Percentiles rank a stretch among this genome's conserved stretches.
Conservation (phyloP, 257 asterid species). For the Leptodermis oblonga region DNA sequence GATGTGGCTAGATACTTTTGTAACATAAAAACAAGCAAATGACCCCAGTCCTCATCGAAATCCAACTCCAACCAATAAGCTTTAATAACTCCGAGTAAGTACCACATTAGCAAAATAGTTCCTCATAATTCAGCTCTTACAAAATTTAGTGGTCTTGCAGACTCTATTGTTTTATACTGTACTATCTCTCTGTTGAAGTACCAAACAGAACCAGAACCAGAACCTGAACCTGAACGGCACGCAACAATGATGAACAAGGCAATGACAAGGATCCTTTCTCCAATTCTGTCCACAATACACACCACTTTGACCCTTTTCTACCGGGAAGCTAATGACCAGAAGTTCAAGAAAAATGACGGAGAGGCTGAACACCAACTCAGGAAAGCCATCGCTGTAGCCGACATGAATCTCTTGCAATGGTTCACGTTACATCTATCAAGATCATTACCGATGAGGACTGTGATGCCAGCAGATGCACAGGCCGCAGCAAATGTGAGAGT, state of each 20-base stretch:
- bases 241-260: not conserved
- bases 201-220: slow-evolving; percentile 1
- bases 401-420: slow-evolving; percentile 81
- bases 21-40: no score
- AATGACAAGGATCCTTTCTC: not conserved
- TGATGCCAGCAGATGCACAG: slow-evolving; percentile 88
- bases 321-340: slow-evolving; percentile 76
- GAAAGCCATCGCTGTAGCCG: slow-evolving; percentile 91
- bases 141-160: not conserved
- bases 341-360: slow-evolving; percentile 69
- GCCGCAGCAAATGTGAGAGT: slow-evolving; percentile 92
- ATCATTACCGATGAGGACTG: slow-evolving; percentile 83
- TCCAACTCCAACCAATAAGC: not conserved
- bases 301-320: slow-evolving; percentile 17
- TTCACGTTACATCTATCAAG: slow-evolving; percentile 58
- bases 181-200: slow-evolving; percentile 5
- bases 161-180: not conserved
- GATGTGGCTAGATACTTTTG: no score
- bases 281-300: not conserved
- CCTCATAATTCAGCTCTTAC: not conserved
- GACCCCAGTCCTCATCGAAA: no score
- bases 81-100: not conserved
- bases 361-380: slow-evolving; percentile 80
- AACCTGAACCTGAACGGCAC: not conserved
- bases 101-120: not conserved